Evolutionary conservation across 305 asterid species (phyloP).

Genomic region (Fraxinus velutina): DNA sequence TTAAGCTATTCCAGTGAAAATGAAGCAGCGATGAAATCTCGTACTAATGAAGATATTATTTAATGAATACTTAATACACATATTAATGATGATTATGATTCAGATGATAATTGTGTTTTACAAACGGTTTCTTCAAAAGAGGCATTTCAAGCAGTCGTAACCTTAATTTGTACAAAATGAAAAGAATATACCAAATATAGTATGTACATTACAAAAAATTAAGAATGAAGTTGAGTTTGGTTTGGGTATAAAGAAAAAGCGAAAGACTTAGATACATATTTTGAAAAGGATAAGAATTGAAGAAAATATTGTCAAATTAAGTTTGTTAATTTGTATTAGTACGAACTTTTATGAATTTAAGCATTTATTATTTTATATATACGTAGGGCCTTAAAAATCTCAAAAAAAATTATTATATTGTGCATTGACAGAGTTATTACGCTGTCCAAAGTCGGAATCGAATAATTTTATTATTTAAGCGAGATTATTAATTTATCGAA

Average conservation of each 20-base stretch:
- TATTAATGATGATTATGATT: too few species aligned
- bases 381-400: neutral
- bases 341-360: neutral
- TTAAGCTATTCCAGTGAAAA: too few species aligned
- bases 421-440: too few species aligned
- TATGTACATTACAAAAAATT: neutral
- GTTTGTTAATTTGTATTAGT: neutral
- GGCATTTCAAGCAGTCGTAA: neutral
- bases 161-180: neutral
- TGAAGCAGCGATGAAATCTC: too few species aligned
- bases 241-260: neutral
- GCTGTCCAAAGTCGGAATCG: neutral
- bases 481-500: too few species aligned
- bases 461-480: neutral
- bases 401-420: too few species aligned
- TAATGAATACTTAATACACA: neutral
- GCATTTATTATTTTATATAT: neutral
- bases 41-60: neutral
- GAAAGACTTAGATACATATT: neutral
- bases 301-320: neutral
- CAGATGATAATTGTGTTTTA: neutral
- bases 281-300: neutral
- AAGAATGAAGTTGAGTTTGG: neutral
- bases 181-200: neutral
- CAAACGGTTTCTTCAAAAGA: neutral